Evolutionary conservation across 352 stramenopile species (phyloP), one percentile per base, ranked within the genome.

Genomic region (Aphanomyces astaci): DNA sequence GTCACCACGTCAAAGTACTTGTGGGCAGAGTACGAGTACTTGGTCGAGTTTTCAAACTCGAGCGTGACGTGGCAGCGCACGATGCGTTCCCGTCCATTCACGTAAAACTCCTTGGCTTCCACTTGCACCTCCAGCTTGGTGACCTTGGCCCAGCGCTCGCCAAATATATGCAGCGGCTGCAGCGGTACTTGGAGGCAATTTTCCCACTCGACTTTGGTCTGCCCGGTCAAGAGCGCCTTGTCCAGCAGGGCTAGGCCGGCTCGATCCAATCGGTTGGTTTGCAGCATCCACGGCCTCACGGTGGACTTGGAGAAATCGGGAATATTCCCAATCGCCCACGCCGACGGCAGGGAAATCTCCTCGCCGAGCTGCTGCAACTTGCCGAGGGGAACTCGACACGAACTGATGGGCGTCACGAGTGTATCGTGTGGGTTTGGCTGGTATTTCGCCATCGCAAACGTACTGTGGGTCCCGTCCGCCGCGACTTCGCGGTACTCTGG

Each of bases 401-500:
- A 79, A 17, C 76, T 79, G 25, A 79, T 72, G 0, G 82, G 78
- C 1, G 84, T 90, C 30, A 90, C 79, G 7, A 92, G 60, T 2
- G 33, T 64, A 13, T 72, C 74, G 13, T n/a, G 57, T 11, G 81
- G 81, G 64, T 92, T 76, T 0, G 82, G 84, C 17, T 76, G 72
- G 40, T 87, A 66, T 40, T 77, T 52, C 0, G 75, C 79, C n/a
- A 81, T 27, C 0, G 80, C 82, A n/a, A 80, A 77, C 1, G 90
- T 79, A 53, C 84, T 92, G 28, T 88, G 76, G 31, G 81, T 78
- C 32, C 72, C 76, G 19, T 90, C 79, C 5, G 75, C 64, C 15
- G 79, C 71, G 4, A 9, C n/a, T 24, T 68, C 62, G 25, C 32
- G 43, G 30, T 68, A 68, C 28, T 49, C 40, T 11, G 51, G 33